Evolutionary conservation across 1,284 basidiomycete species (phyloP), one percentile per base, ranked within the genome.

Genomic region (Microbotryum violaceum): DNA sequence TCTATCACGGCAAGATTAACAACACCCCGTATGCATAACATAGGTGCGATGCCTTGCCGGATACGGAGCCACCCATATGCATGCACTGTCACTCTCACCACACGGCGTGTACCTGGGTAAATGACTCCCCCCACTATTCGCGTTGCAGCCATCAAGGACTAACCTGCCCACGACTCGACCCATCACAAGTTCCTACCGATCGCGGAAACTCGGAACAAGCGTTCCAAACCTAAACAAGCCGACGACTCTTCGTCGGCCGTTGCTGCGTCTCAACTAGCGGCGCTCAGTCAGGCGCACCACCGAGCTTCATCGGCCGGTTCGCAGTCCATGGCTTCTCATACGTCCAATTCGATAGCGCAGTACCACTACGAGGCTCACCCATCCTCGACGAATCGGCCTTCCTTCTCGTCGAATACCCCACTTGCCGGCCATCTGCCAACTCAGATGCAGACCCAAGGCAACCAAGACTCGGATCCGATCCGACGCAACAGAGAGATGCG

Each of bases 181-280:
- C 20, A 1, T 7, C 20, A 10, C 42, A 21, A 70, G 71, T 96
- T 96, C 80, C 82, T 97, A 23, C 94, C 94, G 55, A 97, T 98
- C 72, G 91, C 93, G 21, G 94, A 97, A 76, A 98, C 93, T 0
- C 85, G 93, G 16, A 97, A 97, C 82, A 97, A 97, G 80, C 94
- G 94, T 79, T 90, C 91, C 78, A 86, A 87, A 70, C 66, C 82
- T 50, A 85, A 86, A 67, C 86, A 86, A 69, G 86, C 89, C 37
- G 37, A 42, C 37, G 37, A 42, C 10, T 14, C 37, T 42, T 42
- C 37, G 14, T 42, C 37, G 37, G 37, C 37, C 37, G 37, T 42
- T 4, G 37, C 37, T 42, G 37, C 37, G 16, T 42, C 37, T 18
- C 37, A 66, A 77, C 50, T 49, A 10, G 61, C 65, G 21, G 63